These are phyloP conservation scores for Quercus cerris DNA, from an alignment of 306 rosid genomes.

Conservation along the genomic window DNA sequence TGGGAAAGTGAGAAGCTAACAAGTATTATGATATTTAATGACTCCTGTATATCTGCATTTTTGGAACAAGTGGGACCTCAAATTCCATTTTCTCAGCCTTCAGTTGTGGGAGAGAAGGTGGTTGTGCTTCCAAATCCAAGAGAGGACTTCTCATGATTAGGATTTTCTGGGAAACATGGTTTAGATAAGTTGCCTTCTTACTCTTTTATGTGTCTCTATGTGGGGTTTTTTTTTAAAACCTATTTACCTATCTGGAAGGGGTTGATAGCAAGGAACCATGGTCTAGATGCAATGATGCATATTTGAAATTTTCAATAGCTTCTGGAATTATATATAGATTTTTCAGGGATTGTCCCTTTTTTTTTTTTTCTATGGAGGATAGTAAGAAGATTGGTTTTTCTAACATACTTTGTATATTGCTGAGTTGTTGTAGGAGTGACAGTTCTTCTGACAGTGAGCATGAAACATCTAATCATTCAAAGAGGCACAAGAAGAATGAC, in stretches of 20 bases:
- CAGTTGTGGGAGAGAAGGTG: no score
- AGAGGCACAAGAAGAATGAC: conserved; percentile 78
- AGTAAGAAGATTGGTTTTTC: conserved; percentile 7
- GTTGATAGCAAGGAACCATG: neutral
- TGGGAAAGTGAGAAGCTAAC: no score
- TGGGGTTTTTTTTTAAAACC: neutral
- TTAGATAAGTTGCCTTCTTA: neutral
- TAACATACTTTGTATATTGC: conserved; percentile 8
- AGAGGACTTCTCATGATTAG: neutral
- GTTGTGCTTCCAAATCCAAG: neutral
- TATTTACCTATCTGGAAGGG: neutral
- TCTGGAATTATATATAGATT: neutral
- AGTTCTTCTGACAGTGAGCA: conserved; percentile 71
- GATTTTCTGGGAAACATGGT: neutral
- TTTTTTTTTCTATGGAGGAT: neutral
- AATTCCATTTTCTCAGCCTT: no score
- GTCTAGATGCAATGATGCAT: neutral
- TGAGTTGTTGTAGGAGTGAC: conserved; percentile 41
- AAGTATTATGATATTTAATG: no score
- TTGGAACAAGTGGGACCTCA: no score
- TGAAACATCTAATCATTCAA: conserved; percentile 62
- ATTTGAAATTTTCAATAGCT: neutral
- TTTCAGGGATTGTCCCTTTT: neutral
- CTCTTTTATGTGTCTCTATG: neutral
- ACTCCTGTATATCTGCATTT: no score